These are phyloP conservation scores for Hysterium pulicare DNA, from an alignment of 2,329 filamentous ascomycete genomes.

Conservation along the genomic window DNA sequence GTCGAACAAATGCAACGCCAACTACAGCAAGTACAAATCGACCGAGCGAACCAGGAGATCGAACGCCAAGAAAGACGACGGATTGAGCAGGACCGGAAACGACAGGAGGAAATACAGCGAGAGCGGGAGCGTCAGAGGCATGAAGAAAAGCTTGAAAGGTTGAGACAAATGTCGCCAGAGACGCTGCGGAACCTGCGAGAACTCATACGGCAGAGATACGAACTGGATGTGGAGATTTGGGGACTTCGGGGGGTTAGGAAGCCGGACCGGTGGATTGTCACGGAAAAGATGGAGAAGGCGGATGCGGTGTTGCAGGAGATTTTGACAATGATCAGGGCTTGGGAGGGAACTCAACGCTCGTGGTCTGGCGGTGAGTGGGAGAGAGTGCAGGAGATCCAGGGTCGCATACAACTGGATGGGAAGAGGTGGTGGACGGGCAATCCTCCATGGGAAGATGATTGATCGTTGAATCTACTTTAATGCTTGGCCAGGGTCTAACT, in stretches of 20 bases:
- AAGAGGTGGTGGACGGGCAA: not conserved
- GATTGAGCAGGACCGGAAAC: not conserved
- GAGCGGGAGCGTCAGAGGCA: not conserved
- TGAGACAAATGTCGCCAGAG: not conserved
- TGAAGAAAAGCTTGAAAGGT: not conserved
- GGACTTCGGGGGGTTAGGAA: not conserved
- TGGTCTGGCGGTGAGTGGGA: not conserved
- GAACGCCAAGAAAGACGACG: not conserved
- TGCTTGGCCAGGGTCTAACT: too few relatives aligned
- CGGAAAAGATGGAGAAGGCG: constrained; percentile 1
- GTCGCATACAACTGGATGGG: not conserved
- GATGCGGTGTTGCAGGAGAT: constrained; percentile 1
- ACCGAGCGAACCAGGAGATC: not conserved
- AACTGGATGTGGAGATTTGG: constrained; percentile 2
- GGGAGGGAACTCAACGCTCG: not conserved
- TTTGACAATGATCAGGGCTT: not conserved
- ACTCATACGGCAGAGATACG: constrained; percentile 1
- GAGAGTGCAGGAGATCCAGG: not conserved
- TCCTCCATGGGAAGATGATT: constrained; percentile 1
- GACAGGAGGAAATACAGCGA: not conserved
- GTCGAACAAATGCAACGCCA: not conserved
- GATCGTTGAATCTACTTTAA: too few relatives aligned
- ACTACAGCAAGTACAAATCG: not conserved
- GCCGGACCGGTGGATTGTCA: not conserved
- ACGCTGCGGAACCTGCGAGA: not conserved